Evolutionary conservation across 2,329 filamentous ascomycete genomes (phyloP), one percentile per base, ranked within the genome.

Genomic region (Colletotrichum caudatum): DNA sequence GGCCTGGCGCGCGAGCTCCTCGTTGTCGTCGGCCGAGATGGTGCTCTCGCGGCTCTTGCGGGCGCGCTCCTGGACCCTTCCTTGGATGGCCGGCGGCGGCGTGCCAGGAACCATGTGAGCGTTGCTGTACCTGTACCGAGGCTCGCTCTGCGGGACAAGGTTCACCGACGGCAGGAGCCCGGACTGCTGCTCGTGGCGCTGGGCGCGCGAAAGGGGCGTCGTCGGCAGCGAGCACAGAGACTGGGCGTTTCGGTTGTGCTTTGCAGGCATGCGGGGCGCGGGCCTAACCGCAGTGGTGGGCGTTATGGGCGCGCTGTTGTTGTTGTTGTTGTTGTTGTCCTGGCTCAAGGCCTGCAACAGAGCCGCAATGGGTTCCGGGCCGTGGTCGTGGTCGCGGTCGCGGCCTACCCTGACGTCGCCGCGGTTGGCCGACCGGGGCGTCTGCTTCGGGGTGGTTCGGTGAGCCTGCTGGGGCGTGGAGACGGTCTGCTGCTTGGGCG

Each of bases 141-240:
- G 87, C 81, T 89, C 90, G 73, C 84, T 89, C 76, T 88, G 88
- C 8, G 88, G 86, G 2, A 91, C 87, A 14, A 93, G 81, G 78
- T 93, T 83, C 75, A 87, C 84, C 0, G 91, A 89, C 60, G 91
- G 90, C 61, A 90, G 84, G 75, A 92, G 86, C 5, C 84, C 85
- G 20, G 82, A 81, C 59, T 86, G 65, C 53, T 84, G 69, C 51
- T 84, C 82, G 50, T 84, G 85, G 44, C 82, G 81, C 37, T 64
- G 44, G 16, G 84, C 81, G 61, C 88, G 86, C 54, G 85, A 80
- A 18, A 89, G 86, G 12, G 94, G 94, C 2, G 94, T 97, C 7
- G 90, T 90, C 9, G 94, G 94, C 6, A 97, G 84, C 1, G 94
- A 96, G 0, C 94, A 97, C 79, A 97, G 85, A 56, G 94, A 96